phyloP scores from a whole-genome alignment of 2,329 filamentous ascomycete species.

The Phialophora chinensis region DNA sequence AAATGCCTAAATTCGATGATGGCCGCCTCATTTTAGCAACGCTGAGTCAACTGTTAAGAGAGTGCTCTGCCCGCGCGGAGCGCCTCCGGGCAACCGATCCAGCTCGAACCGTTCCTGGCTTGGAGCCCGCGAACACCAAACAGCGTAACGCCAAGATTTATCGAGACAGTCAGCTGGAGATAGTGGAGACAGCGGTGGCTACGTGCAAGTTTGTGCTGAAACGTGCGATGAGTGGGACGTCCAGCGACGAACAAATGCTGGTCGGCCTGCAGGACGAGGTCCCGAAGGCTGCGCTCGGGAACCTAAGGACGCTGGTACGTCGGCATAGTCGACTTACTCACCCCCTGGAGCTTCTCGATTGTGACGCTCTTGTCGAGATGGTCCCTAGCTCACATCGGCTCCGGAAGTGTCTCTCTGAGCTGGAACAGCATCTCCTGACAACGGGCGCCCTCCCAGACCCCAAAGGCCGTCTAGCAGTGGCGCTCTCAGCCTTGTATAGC shows the following conservation, averaged over 20 bases:
- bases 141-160: slow-evolving; percentile 51
- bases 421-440: slow-evolving; percentile 20
- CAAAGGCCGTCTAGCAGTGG: slow-evolving; percentile 34
- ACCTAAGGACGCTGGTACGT: slow-evolving; percentile 24
- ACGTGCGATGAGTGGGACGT: slow-evolving; percentile 41
- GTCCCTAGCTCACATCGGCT: slow-evolving; percentile 26
- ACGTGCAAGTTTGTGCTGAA: slow-evolving; percentile 49
- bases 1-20: slow-evolving; percentile 36
- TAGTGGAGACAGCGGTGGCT: slow-evolving; percentile 49
- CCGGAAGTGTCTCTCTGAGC: slow-evolving; percentile 23
- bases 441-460: slow-evolving; percentile 5
- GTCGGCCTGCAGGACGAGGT: slow-evolving; percentile 24
- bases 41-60: slow-evolving; percentile 50
- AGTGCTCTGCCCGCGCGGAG: slow-evolving; percentile 49
- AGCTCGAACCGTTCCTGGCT: slow-evolving; percentile 5
- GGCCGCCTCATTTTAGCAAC: slow-evolving; percentile 49
- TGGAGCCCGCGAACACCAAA: slow-evolving; percentile 47
- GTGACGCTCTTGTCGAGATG: slow-evolving; percentile 30
- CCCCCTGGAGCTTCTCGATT: slow-evolving; percentile 34
- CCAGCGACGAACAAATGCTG: slow-evolving; percentile 18
- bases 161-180: slow-evolving; percentile 49
- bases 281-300: slow-evolving; percentile 14
- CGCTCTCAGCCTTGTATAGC: slow-evolving; percentile 36
- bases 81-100: slow-evolving; percentile 44
- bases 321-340: slow-evolving; percentile 31